phyloP scores from a whole-genome alignment of 225 moss, liverwort and hornwort species.

The Takakia lepidozioides region DNA sequence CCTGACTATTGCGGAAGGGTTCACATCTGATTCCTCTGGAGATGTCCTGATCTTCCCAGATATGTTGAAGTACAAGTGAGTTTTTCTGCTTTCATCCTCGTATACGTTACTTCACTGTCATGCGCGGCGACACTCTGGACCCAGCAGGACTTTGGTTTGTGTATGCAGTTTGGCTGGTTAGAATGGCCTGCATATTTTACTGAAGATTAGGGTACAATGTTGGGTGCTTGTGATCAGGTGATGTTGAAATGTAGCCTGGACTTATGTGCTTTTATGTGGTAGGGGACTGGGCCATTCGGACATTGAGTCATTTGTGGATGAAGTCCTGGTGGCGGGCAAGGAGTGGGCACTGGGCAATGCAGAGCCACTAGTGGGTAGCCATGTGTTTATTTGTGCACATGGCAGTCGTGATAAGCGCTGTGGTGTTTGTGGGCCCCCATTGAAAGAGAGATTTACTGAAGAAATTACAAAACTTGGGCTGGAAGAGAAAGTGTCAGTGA shows the following conservation, averaged over 20 bases:
- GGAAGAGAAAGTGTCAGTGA: conserved; percentile 59
- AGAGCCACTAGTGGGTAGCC: conserved; percentile 57
- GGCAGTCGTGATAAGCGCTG: conserved; percentile 74
- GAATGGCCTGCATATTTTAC: too few relatives aligned
- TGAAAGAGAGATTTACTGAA: conserved; percentile 53
- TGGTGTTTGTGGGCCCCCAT: conserved; percentile 74
- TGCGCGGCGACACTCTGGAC: too few relatives aligned
- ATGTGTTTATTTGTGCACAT: conserved; percentile 85
- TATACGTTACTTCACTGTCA: too few relatives aligned
- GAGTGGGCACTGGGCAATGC: conserved; percentile 57
- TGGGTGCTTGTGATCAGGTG: too few relatives aligned
- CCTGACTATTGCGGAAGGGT: conserved; percentile 78
- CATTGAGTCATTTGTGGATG: conserved; percentile 81
- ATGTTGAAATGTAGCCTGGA: too few relatives aligned
- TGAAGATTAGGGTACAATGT: too few relatives aligned
- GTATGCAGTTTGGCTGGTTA: too few relatives aligned
- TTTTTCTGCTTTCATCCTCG: too few relatives aligned
- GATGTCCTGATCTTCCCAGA: conserved; percentile 90
- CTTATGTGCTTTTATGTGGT: too few relatives aligned
- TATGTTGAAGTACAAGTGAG: conserved; percentile 82
- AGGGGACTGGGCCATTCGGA: conserved; percentile 76
- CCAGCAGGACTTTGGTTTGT: too few relatives aligned
- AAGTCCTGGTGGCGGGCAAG: conserved; percentile 70
- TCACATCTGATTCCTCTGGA: conserved; percentile 64
- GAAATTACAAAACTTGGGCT: conserved; percentile 52